Percentiles rank a stretch among this genome's conserved stretches.
Evolutionary conservation across 1,284 basidiomycete genomes (phyloP).

Genomic region (Anthracocystis panici-leucophaei): DNA sequence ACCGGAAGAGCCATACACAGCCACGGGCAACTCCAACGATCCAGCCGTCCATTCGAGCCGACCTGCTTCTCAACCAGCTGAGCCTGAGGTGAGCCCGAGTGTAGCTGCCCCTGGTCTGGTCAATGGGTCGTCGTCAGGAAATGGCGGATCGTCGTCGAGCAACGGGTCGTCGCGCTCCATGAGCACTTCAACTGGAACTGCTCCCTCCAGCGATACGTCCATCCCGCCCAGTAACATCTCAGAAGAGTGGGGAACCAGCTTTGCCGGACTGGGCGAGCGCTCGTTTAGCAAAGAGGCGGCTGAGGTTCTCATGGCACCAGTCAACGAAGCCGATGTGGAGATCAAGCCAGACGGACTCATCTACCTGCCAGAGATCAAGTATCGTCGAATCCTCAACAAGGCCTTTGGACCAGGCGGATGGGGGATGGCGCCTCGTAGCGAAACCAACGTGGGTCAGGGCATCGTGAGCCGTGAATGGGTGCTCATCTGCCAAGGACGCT

Average conservation of each 20-base stretch:
- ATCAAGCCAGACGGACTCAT: conserved; percentile 95
- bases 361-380: conserved; percentile 98
- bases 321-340: conserved; percentile 85
- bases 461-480: conserved; percentile 95
- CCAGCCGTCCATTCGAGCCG: conserved; percentile 55
- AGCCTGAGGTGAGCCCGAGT: conserved; percentile 36
- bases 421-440: conserved; percentile 93
- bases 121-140: conserved; percentile 19
- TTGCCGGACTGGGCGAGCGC: conserved; percentile 81
- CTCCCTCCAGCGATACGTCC: conserved; percentile 1
- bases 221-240: conserved; percentile 28
- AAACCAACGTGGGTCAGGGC: conserved; percentile 80
- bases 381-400: conserved; percentile 90
- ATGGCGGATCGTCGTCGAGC: conserved; percentile 8
- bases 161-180: conserved; percentile 2
- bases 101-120: conserved; percentile 51
- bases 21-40: conserved; percentile 52
- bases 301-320: conserved; percentile 79
- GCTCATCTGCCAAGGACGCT: conserved; percentile 88
- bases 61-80: conserved; percentile 43
- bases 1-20: conserved; percentile 42
- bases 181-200: conserved; percentile 5
- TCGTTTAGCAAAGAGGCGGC: conserved; percentile 84
- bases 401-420: conserved; percentile 97
- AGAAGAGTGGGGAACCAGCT: conserved; percentile 85